A percentile compares a stretch with the other conserved stretches of the same genome.
Evolutionary conservation across 805 yeast species (phyloP).

Genomic region (Nakazawaea ernobii): DNA sequence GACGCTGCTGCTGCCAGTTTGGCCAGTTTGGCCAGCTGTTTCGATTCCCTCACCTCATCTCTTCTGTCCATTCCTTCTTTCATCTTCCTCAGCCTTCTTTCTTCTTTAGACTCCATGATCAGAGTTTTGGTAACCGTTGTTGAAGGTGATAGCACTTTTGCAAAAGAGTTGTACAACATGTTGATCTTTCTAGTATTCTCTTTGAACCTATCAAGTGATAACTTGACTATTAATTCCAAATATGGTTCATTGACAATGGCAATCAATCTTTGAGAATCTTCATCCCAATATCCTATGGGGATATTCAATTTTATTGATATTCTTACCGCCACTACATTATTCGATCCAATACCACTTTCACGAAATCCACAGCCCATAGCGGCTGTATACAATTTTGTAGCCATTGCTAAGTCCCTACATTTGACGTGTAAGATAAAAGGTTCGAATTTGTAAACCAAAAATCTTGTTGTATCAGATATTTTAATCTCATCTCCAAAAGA

Average conservation of each 20-base stretch:
- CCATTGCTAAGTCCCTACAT: slow-evolving; percentile 55
- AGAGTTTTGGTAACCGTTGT: slow-evolving; percentile 1
- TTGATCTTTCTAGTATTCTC: slow-evolving; percentile 60
- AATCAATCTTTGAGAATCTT: slow-evolving; percentile 23
- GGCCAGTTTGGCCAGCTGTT: slow-evolving; percentile 9
- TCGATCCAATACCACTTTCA: slow-evolving; percentile 81
- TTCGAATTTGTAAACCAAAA: slow-evolving; percentile 72
- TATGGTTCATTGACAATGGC: slow-evolving; percentile 49
- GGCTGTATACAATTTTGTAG: slow-evolving; percentile 54
- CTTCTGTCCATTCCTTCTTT: slow-evolving; percentile 39
- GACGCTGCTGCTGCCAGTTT: background rate
- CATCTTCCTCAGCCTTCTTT: slow-evolving; percentile 47
- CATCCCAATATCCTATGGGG: slow-evolving; percentile 59
- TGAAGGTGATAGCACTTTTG: slow-evolving; percentile 20
- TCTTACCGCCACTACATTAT: slow-evolving; percentile 72
- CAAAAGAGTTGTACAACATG: slow-evolving; percentile 39
- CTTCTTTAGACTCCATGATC: slow-evolving; percentile 47
- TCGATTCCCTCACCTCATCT: slow-evolving; percentile 16
- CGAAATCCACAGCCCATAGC: slow-evolving; percentile 86
- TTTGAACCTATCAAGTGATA: slow-evolving; percentile 56
- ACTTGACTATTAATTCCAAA: slow-evolving; percentile 41
- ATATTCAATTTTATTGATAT: slow-evolving; percentile 68
- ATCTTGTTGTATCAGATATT: slow-evolving; percentile 32
- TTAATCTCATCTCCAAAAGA: slow-evolving; percentile 15
- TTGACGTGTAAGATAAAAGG: slow-evolving; percentile 82